Evolutionary conservation across 441 rosid genomes (phyloP).

Genomic region (Populus hybrid): DNA sequence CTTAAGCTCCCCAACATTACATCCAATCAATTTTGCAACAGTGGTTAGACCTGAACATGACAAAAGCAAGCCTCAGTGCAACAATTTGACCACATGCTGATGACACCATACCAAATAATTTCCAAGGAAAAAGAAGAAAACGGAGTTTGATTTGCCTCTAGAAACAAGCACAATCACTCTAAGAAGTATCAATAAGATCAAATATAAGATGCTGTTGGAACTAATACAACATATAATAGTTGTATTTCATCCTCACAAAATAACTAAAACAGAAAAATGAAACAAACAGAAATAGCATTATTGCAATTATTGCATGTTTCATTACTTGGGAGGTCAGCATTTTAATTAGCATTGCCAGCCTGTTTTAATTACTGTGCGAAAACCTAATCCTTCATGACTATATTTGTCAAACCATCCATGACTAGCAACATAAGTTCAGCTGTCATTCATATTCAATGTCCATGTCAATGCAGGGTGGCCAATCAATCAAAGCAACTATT

Average conservation of each 20-base stretch:
- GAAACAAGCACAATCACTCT: neutral
- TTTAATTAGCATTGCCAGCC: neutral
- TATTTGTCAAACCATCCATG: neutral
- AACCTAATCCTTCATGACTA: neutral
- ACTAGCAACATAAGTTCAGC: neutral
- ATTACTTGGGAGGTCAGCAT: neutral
- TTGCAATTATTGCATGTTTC: neutral
- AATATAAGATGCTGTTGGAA: neutral
- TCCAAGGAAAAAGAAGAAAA: neutral
- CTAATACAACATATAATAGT: neutral
- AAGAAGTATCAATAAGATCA: neutral
- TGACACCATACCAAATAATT: neutral
- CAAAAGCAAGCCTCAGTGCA: slow-evolving; percentile 8
- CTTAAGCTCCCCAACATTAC: slow-evolving; percentile 60
- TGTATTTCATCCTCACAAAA: neutral
- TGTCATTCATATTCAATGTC: neutral
- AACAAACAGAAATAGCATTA: neutral
- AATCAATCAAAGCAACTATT: neutral
- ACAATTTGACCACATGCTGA: neutral
- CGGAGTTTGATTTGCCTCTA: neutral
- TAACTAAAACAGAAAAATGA: neutral
- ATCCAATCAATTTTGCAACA: slow-evolving; percentile 89
- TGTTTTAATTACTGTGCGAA: neutral
- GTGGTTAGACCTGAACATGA: slow-evolving; percentile 61
- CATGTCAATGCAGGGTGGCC: neutral